Percentiles rank a stretch among this genome's conserved stretches.
Conservation (phyloP, 768 basidiomycete genomes). For the Strobilomyces dryophilus region DNA sequence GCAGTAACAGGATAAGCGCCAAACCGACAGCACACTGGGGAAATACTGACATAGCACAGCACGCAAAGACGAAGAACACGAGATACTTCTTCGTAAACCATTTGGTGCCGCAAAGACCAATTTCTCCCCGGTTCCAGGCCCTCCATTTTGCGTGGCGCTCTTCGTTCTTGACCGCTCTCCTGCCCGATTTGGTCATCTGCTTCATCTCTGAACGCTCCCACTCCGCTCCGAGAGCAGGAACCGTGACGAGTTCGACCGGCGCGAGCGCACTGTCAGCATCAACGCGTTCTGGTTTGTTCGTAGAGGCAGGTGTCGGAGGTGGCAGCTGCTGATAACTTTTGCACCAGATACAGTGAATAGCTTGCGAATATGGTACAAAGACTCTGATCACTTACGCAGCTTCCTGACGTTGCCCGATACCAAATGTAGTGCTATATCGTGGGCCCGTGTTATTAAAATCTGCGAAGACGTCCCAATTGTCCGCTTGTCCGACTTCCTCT, state of each 20-base stretch:
- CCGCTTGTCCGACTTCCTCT: conserved; percentile 39
- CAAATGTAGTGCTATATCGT: conserved; percentile 65
- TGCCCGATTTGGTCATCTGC: conserved; percentile 69
- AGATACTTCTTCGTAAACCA: conserved; percentile 73
- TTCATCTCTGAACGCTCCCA: conserved; percentile 80
- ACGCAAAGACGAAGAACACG: conserved; percentile 63
- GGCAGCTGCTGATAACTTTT: conserved; percentile 42
- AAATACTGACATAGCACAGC: conserved; percentile 50
- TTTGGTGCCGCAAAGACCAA: conserved; percentile 68
- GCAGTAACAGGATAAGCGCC: conserved; percentile 2
- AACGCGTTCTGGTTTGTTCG: conserved; percentile 34
- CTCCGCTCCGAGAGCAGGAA: conserved; percentile 87
- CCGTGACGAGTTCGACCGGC: conserved; percentile 85
- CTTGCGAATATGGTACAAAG: not conserved
- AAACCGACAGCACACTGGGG: not conserved
- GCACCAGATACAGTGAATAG: conserved; percentile 5
- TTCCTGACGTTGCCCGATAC: conserved; percentile 34
- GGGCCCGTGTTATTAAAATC: conserved; percentile 89
- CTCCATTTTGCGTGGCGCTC: conserved; percentile 58
- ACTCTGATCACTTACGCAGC: conserved; percentile 41
- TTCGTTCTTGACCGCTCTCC: conserved; percentile 57
- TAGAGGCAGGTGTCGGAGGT: conserved; percentile 18
- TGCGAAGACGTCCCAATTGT: conserved; percentile 77
- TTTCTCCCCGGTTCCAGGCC: conserved; percentile 73
- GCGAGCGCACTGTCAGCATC: conserved; percentile 33